Base-by-base conservation (phyloP, 1,139 yeast genomes). In the Taiozyma sp. region DNA sequence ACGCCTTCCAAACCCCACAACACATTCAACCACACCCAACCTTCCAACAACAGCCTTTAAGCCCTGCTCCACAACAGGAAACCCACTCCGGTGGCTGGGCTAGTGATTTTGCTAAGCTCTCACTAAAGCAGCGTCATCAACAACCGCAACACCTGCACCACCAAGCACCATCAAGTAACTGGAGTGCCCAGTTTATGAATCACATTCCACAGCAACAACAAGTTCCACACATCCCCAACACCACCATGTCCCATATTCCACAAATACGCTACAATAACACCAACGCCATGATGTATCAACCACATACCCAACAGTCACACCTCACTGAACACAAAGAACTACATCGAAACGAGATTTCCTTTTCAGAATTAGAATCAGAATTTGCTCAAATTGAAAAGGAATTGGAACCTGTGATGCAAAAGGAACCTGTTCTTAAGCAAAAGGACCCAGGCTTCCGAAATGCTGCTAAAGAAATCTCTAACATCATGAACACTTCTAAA, bases 381-480 rank as follows among this genome's bases (percentile, higher is more conserved):
- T 50, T 49, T 24, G 45, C 43, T 8, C 49, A 43, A 46, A 35
- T 50, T 26, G 55, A 54, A 49, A 47, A 47, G 24, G 56, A 56
- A 42, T 47, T 55, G 21, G 42, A 46, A n/a, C 43, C 47, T 10
- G 50, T 53, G 5, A 47, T 41, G 24, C 39, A 48, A 42, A 51
- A 52, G 10, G 49, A 49, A n/a, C 46, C 44, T n/a, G 35, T 46
- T 10, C 45, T 51, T 2, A 16, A 13, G 13, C 11, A 13, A n/a
- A 42, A 34, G 16, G 44, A 48, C 10, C 44, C 49, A 30, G 56
- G 57, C 29, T 56, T 56, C 49, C 49, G 60, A 55, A 51, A 55
- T n/a, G 63, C 65, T 21, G 68, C 68, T 1, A 52, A 52, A 44
- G 57, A 62, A 29, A 61, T 65, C 42, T 58, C 58, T 1, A 47